Evolutionary conservation across 208 protist species (phyloP).

Genomic region (Phytomonas serpens): DNA sequence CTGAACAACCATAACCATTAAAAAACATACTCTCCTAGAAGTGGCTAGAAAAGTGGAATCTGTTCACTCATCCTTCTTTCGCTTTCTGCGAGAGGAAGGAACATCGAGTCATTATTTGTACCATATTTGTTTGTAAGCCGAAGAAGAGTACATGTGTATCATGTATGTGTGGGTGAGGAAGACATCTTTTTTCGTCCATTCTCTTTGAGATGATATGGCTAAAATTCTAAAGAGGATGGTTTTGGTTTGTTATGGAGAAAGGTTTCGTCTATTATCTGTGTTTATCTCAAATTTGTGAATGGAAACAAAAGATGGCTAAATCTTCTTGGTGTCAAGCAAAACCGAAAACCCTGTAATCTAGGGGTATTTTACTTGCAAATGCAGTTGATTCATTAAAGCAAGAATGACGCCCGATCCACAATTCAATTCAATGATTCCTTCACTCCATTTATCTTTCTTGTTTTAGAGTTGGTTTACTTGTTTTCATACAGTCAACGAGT

Average conservation of each 20-base stretch:
- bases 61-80: background rate
- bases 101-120: background rate
- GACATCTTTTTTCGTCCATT: background rate
- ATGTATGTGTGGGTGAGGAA: too few relatives aligned
- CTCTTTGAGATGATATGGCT: background rate
- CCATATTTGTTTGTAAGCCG: background rate
- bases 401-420: background rate
- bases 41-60: background rate
- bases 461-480: background rate
- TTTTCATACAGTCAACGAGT: background rate
- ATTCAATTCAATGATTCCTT: background rate
- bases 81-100: background rate
- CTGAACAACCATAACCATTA: background rate
- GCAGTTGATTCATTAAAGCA: background rate
- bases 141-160: background rate
- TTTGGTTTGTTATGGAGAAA: background rate
- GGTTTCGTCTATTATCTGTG: background rate
- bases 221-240: background rate
- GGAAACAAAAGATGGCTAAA: background rate
- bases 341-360: too few relatives aligned
- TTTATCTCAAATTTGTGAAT: background rate
- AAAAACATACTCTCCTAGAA: background rate
- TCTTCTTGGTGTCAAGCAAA: background rate
- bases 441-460: constrained; percentile 2
- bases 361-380: background rate